Evolutionary conservation across 2,329 filamentous ascomycete species (phyloP).

Genomic region (Aureobasidium sp.): DNA sequence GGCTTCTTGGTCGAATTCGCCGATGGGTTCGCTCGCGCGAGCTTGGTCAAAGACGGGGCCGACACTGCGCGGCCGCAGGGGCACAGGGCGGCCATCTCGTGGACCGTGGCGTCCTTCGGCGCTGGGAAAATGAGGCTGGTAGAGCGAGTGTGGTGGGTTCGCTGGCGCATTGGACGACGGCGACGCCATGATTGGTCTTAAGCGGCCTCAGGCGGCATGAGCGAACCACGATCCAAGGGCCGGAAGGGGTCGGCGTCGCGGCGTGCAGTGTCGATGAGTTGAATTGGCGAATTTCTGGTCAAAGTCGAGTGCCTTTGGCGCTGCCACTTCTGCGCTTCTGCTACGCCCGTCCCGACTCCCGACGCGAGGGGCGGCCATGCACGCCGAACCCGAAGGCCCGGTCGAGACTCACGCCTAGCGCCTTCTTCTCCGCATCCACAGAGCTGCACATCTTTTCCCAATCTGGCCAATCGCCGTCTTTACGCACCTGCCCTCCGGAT

Average conservation of each 20-base stretch:
- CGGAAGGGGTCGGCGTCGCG: no score
- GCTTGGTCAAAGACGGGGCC: slow-evolving; percentile 13
- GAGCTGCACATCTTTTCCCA: not conserved
- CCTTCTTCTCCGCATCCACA: not conserved
- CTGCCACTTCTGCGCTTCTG: not conserved
- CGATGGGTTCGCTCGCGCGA: slow-evolving; percentile 2
- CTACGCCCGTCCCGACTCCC: not conserved
- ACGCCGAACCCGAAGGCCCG: not conserved
- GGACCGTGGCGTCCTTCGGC: not conserved
- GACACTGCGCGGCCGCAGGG: slow-evolving; percentile 6
- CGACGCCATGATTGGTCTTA: not conserved
- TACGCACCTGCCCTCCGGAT: not conserved
- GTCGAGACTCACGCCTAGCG: not conserved
- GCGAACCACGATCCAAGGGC: no score
- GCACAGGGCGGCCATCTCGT: not conserved
- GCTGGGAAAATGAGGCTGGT: slow-evolving; percentile 15
- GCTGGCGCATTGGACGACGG: not conserved
- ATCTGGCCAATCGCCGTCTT: not conserved
- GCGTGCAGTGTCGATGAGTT: no score
- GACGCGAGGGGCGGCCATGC: not conserved
- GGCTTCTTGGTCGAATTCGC: slow-evolving; percentile 3
- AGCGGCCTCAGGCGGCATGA: not conserved
- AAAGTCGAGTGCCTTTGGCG: no score
- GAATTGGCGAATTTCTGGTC: no score
- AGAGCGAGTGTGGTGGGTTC: not conserved